These are phyloP conservation scores for Solanum pinnatisectum DNA, from an alignment of 257 asterid genomes.

Conservation along the genomic window DNA sequence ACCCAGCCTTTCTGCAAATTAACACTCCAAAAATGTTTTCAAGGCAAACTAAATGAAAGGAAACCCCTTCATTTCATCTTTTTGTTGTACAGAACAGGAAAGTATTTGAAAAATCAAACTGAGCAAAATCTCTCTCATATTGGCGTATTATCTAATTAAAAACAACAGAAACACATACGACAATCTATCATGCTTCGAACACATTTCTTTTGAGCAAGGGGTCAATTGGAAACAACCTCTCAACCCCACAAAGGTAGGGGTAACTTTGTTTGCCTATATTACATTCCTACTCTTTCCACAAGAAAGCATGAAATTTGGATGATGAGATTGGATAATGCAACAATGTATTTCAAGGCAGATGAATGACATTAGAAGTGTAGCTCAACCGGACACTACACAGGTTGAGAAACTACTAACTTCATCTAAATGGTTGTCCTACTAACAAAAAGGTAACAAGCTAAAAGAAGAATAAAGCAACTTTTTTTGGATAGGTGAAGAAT, in stretches of 20 bases:
- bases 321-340: neutral
- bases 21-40: neutral
- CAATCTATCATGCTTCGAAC: neutral
- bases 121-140: neutral
- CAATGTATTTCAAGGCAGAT: neutral
- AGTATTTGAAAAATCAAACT: neutral
- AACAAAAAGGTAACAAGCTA: neutral
- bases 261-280: neutral
- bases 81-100: neutral
- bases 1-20: neutral
- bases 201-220: neutral
- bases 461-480: conserved; percentile 33
- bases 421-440: neutral
- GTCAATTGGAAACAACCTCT: neutral
- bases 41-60: neutral
- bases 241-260: neutral
- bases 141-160: neutral
- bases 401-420: neutral
- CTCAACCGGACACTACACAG: neutral
- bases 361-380: neutral
- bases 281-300: neutral
- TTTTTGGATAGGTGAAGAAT: neutral
- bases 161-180: neutral
- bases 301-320: neutral
- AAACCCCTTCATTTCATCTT: neutral